A percentile compares a stretch with the other conserved stretches of the same genome.
These are phyloP conservation scores for Wickerhamomyces hampshirensis DNA, from an alignment of 805 yeast species.

Conservation along the genomic window DNA sequence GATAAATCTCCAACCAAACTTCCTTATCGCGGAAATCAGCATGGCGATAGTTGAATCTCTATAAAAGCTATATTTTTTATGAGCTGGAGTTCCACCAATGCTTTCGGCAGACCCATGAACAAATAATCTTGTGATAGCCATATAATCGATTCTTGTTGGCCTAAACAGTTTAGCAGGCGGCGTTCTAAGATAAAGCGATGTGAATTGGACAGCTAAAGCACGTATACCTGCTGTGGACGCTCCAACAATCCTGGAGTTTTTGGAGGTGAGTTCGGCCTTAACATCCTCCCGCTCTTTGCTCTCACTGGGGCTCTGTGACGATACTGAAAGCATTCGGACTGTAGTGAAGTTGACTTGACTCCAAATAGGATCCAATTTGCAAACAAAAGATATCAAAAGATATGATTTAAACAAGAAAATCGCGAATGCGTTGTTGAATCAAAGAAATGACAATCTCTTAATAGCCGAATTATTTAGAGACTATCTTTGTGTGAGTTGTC, in stretches of 20 bases:
- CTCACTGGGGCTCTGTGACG: no score
- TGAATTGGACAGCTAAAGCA: constrained; percentile 74
- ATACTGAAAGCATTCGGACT: no score
- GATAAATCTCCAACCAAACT: constrained; percentile 81
- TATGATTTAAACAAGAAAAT: no score
- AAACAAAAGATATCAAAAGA: no score
- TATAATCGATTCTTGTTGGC: constrained; percentile 85
- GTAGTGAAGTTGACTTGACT: no score
- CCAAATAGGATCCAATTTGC: no score
- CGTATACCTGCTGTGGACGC: constrained; percentile 82
- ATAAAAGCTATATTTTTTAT: constrained; percentile 38
- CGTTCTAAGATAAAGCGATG: constrained; percentile 74
- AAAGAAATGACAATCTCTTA: no score
- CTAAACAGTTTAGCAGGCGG: constrained; percentile 78
- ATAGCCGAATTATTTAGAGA: no score
- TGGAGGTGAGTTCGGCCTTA: constrained; percentile 28
- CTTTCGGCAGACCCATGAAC: constrained; percentile 38
- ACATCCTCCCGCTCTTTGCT: constrained; percentile 2
- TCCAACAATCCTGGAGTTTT: constrained; percentile 56
- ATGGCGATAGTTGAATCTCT: constrained; percentile 79
- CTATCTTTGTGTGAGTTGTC: no score
- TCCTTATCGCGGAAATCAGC: constrained; percentile 60
- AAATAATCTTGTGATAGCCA: constrained; percentile 58
- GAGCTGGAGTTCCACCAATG: constrained; percentile 33
- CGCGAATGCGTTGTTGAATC: no score